These are phyloP conservation scores for Diplodia corticola DNA, from an alignment of 2,329 filamentous ascomycete species.

Conservation along the genomic window DNA sequence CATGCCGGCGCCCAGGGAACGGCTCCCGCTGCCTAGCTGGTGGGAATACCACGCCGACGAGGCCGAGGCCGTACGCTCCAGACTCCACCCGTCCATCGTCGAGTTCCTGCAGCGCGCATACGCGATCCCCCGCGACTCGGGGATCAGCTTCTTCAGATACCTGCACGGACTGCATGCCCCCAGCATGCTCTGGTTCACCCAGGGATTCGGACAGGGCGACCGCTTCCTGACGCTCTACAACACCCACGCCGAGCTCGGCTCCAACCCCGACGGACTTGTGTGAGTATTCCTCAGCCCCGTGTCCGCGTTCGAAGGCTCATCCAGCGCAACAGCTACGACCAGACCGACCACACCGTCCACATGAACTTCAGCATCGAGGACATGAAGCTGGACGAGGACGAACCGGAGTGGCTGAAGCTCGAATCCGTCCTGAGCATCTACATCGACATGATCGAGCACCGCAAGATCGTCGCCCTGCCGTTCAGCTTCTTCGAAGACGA, in stretches of 20 bases:
- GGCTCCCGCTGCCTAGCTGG: background rate
- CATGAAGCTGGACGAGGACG: background rate
- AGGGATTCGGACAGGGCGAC: background rate
- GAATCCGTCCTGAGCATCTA: background rate
- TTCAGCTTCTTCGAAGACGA: too few relatives aligned
- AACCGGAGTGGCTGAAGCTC: background rate
- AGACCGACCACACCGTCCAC: background rate
- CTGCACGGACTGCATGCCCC: background rate
- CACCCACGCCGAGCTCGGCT: background rate
- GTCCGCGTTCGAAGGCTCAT: background rate
- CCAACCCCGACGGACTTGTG: background rate
- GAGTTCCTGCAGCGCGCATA: background rate
- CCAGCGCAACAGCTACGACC: background rate
- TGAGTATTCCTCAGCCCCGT: background rate
- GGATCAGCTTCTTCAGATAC: background rate
- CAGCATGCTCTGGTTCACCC: background rate
- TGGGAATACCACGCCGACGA: background rate
- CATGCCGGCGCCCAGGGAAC: background rate
- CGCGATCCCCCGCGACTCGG: background rate
- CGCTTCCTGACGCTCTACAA: background rate
- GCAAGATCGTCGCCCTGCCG: background rate
- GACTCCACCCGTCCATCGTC: background rate
- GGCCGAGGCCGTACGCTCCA: background rate
- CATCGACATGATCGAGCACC: background rate
- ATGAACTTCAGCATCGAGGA: conserved; percentile 5